Evolutionary conservation across 495 filamentous ascomycete species (phyloP).

Genomic region (Aspergillus baeticus): DNA sequence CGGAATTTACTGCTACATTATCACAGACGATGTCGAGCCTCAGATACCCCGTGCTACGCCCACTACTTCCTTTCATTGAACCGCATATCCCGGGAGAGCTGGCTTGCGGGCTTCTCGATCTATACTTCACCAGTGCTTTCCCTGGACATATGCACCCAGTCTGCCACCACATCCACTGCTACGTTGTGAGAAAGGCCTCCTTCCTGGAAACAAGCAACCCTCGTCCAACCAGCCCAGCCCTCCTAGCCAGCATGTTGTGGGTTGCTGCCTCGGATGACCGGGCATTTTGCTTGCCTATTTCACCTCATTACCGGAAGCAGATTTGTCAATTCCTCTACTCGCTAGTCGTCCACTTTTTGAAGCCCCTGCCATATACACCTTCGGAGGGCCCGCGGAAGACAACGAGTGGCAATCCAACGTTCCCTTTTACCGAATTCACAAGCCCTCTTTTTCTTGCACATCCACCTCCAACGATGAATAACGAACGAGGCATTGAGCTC

Average conservation of each 20-base stretch:
- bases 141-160: conserved; percentile 81
- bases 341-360: conserved; percentile 77
- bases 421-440: no score
- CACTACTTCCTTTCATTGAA: conserved; percentile 75
- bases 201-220: conserved; percentile 77
- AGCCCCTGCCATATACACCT: conserved; percentile 75
- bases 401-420: background rate
- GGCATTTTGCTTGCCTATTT: conserved; percentile 78
- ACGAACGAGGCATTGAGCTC: conserved; percentile 70
- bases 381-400: conserved; percentile 40
- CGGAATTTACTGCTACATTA: conserved; percentile 12
- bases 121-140: conserved; percentile 84
- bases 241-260: conserved; percentile 93
- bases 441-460: background rate
- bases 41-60: conserved; percentile 83
- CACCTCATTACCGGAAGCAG: conserved; percentile 78
- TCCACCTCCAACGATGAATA: conserved; percentile 18
- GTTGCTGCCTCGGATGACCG: conserved; percentile 89
- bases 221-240: conserved; percentile 77
- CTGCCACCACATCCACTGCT: conserved; percentile 89
- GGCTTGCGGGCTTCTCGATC: conserved; percentile 79
- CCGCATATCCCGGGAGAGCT: conserved; percentile 70
- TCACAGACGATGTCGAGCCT: conserved; percentile 26
- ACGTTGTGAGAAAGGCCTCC: conserved; percentile 84
- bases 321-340: conserved; percentile 88